Percentiles rank a stretch among this genome's conserved stretches.
These are phyloP conservation scores for Fomitopsis serialis DNA, from an alignment of 768 basidiomycete species.

Conservation along the genomic window DNA sequence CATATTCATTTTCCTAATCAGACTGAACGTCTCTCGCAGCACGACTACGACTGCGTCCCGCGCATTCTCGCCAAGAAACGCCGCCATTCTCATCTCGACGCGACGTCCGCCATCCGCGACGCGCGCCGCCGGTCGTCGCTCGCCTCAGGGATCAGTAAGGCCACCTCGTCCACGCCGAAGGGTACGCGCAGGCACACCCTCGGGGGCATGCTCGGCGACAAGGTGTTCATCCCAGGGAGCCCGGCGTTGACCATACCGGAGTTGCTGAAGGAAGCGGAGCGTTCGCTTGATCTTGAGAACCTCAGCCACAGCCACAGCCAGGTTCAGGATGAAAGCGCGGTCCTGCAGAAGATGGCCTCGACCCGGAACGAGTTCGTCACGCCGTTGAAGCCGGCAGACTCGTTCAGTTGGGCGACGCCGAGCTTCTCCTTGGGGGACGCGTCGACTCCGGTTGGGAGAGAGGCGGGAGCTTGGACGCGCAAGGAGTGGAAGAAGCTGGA, in stretches of 20 bases:
- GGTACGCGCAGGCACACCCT: slow-evolving; percentile 27
- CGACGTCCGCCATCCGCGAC: slow-evolving; percentile 14
- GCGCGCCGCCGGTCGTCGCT: slow-evolving; percentile 31
- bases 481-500: slow-evolving; percentile 80
- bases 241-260: slow-evolving; percentile 49
- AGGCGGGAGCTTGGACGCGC: slow-evolving; percentile 52
- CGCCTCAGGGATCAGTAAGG: slow-evolving; percentile 26
- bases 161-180: slow-evolving; percentile 1
- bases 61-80: slow-evolving; percentile 26
- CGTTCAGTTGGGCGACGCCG: not conserved
- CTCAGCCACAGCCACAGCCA: too few species aligned
- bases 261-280: slow-evolving; percentile 51
- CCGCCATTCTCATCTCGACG: slow-evolving; percentile 12
- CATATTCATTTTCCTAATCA: too few species aligned
- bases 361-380: slow-evolving; percentile 8
- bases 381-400: not conserved
- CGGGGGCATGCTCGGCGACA: slow-evolving; percentile 41
- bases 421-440: not conserved
- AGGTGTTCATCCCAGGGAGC: slow-evolving; percentile 50
- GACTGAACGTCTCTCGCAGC: slow-evolving; percentile 33
- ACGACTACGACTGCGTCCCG: slow-evolving; percentile 83
- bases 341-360: not conserved
- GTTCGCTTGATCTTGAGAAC: slow-evolving; percentile 7
- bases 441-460: not conserved
- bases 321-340: not conserved